Evolutionary conservation across 2,329 filamentous ascomycete species (phyloP).

Genomic region (Fusarium verticillioides): DNA sequence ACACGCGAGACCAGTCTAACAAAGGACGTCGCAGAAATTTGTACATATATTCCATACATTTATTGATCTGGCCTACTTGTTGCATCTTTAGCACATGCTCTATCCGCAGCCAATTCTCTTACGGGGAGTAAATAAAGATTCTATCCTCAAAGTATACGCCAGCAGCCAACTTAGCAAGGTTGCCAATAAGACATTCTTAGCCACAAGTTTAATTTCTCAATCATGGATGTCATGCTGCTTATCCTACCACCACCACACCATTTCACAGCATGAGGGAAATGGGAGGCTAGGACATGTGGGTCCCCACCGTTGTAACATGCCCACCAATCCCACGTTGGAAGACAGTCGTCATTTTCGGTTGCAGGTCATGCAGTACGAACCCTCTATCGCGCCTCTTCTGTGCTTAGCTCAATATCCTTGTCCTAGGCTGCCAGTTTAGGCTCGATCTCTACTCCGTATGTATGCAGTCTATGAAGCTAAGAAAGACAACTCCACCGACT

Average conservation of each 20-base stretch:
- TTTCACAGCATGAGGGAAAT: slow-evolving; percentile 14
- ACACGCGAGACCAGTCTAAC: slow-evolving; percentile 1
- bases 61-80: not conserved
- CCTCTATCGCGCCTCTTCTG: slow-evolving; percentile 25
- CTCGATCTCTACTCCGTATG: not conserved
- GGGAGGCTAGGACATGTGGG: slow-evolving; percentile 33
- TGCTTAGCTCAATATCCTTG: slow-evolving; percentile 29
- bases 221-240: slow-evolving; percentile 21
- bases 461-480: not conserved
- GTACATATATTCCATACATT: slow-evolving; percentile 1
- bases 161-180: not conserved
- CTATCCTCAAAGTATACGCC: slow-evolving; percentile 12
- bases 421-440: slow-evolving; percentile 8
- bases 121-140: not conserved
- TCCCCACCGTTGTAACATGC: slow-evolving; percentile 16
- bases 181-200: slow-evolving; percentile 24
- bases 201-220: slow-evolving; percentile 37
- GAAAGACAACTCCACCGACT: not conserved
- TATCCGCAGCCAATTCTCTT: not conserved
- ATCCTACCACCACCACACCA: slow-evolving; percentile 28
- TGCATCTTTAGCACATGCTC: not conserved
- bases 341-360: slow-evolving; percentile 29
- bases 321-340: slow-evolving; percentile 36
- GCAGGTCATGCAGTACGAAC: slow-evolving; percentile 33
- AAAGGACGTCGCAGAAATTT: slow-evolving; percentile 13